Conservation (phyloP, 1,139 yeast species). For the Meyerozyma sp. region DNA sequence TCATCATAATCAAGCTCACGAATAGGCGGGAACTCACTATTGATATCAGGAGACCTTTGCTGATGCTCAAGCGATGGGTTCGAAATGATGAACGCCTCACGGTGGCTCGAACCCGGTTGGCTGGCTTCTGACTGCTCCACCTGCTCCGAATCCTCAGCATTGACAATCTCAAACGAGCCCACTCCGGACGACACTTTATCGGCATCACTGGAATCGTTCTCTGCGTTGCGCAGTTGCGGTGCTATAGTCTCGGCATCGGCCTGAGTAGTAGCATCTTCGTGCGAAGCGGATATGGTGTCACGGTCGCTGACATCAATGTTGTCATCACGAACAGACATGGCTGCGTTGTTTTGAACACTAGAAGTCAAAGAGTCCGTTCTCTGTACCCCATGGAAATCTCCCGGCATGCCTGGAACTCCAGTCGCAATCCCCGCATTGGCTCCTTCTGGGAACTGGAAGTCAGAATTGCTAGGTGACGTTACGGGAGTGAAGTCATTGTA, state of each 20-base stretch:
- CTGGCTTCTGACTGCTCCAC: conserved; percentile 1
- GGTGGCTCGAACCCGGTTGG: background rate
- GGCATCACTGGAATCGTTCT: conserved; percentile 23
- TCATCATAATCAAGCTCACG: conserved; percentile 60
- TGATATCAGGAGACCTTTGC: conserved; percentile 6
- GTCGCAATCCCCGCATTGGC: conserved; percentile 30
- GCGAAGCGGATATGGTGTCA: conserved; percentile 4
- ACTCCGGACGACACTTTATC: conserved; percentile 44
- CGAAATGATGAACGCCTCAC: conserved; percentile 8
- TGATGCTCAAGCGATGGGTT: background rate
- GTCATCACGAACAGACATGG: conserved; percentile 82
- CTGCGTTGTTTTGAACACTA: conserved; percentile 88
- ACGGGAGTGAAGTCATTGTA: conserved; percentile 43
- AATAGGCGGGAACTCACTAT: conserved; percentile 68
- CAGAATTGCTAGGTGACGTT: conserved; percentile 53
- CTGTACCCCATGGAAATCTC: conserved; percentile 42
- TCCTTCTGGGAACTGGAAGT: conserved; percentile 49
- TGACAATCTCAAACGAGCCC: conserved; percentile 50
- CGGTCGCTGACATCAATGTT: conserved; percentile 36
- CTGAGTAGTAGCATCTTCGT: conserved; percentile 8
- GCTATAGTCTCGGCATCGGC: conserved; percentile 2
- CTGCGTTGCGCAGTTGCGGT: conserved; percentile 1
- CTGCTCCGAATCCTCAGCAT: conserved; percentile 34
- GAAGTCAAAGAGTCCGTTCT: conserved; percentile 80
- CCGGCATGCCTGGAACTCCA: conserved; percentile 45